Base-by-base conservation (phyloP, 176 grass and related monocot genomes). In the Musa itinerans region DNA sequence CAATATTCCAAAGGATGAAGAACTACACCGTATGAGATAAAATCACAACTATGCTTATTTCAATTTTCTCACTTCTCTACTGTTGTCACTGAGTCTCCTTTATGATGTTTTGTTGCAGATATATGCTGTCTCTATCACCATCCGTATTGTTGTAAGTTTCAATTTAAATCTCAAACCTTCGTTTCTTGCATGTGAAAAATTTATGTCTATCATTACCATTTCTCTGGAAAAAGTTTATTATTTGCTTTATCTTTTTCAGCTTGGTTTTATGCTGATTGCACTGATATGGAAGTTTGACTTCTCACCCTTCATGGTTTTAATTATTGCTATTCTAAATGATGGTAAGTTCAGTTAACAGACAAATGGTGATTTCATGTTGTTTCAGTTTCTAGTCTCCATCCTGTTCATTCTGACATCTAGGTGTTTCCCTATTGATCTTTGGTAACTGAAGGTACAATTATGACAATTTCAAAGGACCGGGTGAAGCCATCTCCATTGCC, bases 1-100 rank as follows among this genome's bases (percentile, higher is more conserved):
- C 96, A 52, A 99, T 99, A 73, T 99, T 99, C 81, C 96, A 99
- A 75, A 87, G 96, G 79, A 99, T 99, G 96, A 99, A 99, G 83
- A 99, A 99, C 65, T 99, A 99, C 70, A 99, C 96, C 0, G 96
- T 99, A 56, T 84, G 83, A 19, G 71, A 2, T 25, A 9, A 19
- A 27, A 25, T 56, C 29, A n/a, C 2, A 67, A 1, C 8, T 64
- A 14, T 52, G 69, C 3, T 4, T 43, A 7, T 10, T 14, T 56
- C 59, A 71, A 11, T 2, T 1, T 58, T 70, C 50, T 1, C 20
- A 25, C 65, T 52, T 74, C 2, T 12, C 55, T 21, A 0, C 0
- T 43, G 4, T 61, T 61, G 15, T 51, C 65, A 63, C 73, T 57
- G 19, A 17, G 14, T 54, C 11, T n/a, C 49, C 80, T 14, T 89